Evolutionary conservation across 2,329 filamentous ascomycete genomes (phyloP).

Genomic region (Graphilbum sp.): DNA sequence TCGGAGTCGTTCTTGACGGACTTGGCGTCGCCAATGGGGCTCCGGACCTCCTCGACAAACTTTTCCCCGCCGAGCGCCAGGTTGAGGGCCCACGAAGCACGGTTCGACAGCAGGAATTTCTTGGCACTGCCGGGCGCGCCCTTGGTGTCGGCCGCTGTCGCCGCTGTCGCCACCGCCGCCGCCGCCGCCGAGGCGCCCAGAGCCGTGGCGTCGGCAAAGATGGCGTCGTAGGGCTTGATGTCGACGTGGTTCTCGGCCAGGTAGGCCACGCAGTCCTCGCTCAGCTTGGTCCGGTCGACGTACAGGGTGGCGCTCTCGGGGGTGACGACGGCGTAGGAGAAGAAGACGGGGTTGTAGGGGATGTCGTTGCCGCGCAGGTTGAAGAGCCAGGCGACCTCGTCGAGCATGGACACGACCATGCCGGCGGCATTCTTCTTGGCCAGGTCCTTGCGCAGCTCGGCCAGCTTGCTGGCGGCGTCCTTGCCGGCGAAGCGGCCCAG

Average conservation of each 20-base stretch:
- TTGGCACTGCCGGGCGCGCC: constrained; percentile 18
- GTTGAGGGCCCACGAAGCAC: constrained; percentile 84
- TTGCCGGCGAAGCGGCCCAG: constrained; percentile 64
- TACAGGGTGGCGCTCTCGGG: constrained; percentile 64
- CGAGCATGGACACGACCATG: constrained; percentile 85
- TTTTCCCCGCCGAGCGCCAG: constrained; percentile 72
- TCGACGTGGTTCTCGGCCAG: constrained; percentile 52
- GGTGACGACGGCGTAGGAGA: constrained; percentile 86
- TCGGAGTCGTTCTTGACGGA: constrained; percentile 87
- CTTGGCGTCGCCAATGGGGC: constrained; percentile 79
- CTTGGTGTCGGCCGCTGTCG: constrained; percentile 9
- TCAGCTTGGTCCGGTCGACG: constrained; percentile 65
- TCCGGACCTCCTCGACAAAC: constrained; percentile 71
- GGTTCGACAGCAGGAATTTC: constrained; percentile 77
- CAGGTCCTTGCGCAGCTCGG: constrained; percentile 76
- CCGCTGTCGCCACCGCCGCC: constrained; percentile 10
- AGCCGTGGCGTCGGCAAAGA: constrained; percentile 61
- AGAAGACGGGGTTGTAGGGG: constrained; percentile 96
- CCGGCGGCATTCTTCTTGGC: constrained; percentile 78
- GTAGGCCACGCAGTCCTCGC: constrained; percentile 49
- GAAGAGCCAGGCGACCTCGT: constrained; percentile 97
- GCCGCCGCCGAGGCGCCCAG: constrained; percentile 27
- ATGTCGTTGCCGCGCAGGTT: constrained; percentile 92
- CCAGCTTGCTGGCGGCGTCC: constrained; percentile 64
- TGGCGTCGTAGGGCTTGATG: constrained; percentile 65